Conservation (phyloP, 1,139 yeast species). For the Saccharomycopsis hybrid region DNA sequence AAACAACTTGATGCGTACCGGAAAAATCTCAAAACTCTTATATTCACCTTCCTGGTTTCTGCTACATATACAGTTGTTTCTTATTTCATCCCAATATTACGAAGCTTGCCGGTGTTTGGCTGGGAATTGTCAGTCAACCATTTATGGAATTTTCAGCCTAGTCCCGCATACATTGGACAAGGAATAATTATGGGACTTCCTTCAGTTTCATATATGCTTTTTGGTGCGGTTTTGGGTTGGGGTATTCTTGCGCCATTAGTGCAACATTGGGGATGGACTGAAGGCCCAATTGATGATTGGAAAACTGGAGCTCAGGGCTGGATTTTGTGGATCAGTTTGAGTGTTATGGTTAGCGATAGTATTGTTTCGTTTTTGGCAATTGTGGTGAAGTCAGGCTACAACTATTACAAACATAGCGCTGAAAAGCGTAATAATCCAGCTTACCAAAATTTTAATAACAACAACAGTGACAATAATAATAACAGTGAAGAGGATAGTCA, state of each 20-base stretch:
- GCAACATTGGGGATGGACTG: constrained; percentile 64
- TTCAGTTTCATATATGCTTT: constrained; percentile 83
- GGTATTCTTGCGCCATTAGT: constrained; percentile 79
- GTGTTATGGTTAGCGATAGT: constrained; percentile 93
- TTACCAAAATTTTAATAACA: no score
- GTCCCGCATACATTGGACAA: constrained; percentile 96
- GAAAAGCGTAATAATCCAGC: background rate
- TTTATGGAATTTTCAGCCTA: constrained; percentile 87
- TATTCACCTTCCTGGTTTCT: constrained; percentile 59
- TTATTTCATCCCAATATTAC: constrained; percentile 66
- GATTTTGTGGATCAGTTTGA: constrained; percentile 90
- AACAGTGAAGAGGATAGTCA: background rate
- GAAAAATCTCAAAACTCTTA: constrained; percentile 52
- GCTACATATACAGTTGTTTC: constrained; percentile 66
- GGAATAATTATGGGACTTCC: constrained; percentile 97
- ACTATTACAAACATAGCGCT: background rate
- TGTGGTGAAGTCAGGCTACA: constrained; percentile 38
- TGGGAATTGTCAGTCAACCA: constrained; percentile 51
- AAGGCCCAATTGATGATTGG: constrained; percentile 86
- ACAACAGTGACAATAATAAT: no score
- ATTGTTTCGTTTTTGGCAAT: constrained; percentile 73
- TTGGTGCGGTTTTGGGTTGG: constrained; percentile 92
- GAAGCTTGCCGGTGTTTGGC: constrained; percentile 75
- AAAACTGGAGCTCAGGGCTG: constrained; percentile 93
- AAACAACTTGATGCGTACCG: constrained; percentile 35